Base-by-base conservation (phyloP, 371 early-diverging fungal species). In the Zancudomyces culisetae region DNA sequence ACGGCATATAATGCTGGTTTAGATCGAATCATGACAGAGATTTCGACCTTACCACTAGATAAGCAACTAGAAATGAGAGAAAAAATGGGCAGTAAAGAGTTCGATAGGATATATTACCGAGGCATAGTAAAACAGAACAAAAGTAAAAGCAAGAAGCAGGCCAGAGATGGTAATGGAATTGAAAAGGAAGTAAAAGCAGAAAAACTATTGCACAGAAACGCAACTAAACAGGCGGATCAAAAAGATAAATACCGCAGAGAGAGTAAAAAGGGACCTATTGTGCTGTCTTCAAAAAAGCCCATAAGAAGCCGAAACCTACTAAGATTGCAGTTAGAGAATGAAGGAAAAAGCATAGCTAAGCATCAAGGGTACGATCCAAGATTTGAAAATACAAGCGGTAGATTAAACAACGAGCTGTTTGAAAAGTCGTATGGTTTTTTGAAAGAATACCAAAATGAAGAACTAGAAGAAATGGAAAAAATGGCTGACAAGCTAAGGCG, bases 291-390 rank as follows among this genome's bases (percentile, higher is more conserved):
- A 40, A 57, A 67, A 61, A 54, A 49, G 59, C 49, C 60, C 35
- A 83, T 79, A 59, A 90, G 87, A 0, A 72, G 79, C 62, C 82
- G 85, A 58, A 68, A 53, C 75, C 85, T 45, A 81, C 85, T 19
- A 90, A 89, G 60, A 71, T 73, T 22, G 79, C 85, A 2, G 89
- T 90, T 0, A 62, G 81, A 30, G 79, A 89, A 13, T 72, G 77
- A 74, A 75, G n/a, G n/a, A n/a, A n/a, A n/a, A n/a, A n/a, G n/a
- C n/a, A n/a, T n/a, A n/a, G n/a, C n/a, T n/a, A n/a, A n/a, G n/a
- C n/a, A n/a, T n/a, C n/a, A 77, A 74, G 67, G 73, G 21, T 77
- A 86, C 22, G 93, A 92, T 65, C 93, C 93, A 42, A 72, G 93
- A 42, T 92, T 92, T 63, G 90, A 90, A 63, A 74, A 72, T 39